phyloP scores from a whole-genome alignment of 2,329 filamentous ascomycete species.

The Neophaeococcomyces mojaviensis region DNA sequence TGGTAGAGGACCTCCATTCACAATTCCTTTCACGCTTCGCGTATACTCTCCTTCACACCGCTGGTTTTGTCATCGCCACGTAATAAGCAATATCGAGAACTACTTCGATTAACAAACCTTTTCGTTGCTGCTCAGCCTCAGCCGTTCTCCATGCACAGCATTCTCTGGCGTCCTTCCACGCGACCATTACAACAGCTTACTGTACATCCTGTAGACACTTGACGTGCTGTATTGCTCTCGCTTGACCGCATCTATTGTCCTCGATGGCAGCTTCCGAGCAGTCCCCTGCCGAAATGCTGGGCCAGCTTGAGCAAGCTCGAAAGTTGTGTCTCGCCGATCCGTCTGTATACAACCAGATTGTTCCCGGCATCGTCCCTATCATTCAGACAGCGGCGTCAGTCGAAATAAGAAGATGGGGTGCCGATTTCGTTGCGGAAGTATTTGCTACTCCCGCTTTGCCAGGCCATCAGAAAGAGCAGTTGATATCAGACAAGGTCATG shows the following conservation, averaged over 20 bases:
- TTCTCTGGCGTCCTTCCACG: neutral
- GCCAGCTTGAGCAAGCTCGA: slow-evolving; percentile 82
- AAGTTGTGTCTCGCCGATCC: slow-evolving; percentile 81
- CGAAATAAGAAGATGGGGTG: slow-evolving; percentile 88
- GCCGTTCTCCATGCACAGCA: neutral
- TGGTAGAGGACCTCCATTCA: too few species aligned
- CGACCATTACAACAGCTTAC: neutral
- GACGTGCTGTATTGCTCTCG: slow-evolving; percentile 5
- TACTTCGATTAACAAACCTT: too few species aligned
- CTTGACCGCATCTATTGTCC: neutral
- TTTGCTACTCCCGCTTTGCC: slow-evolving; percentile 85
- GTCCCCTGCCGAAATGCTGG: slow-evolving; percentile 42
- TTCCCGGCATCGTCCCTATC: slow-evolving; percentile 87
- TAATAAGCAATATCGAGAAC: too few species aligned
- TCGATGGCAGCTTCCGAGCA: slow-evolving; percentile 17
- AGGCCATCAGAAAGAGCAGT: slow-evolving; percentile 68
- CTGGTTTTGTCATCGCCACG: too few species aligned
- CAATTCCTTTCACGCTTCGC: too few species aligned
- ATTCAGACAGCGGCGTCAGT: slow-evolving; percentile 67
- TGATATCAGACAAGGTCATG: slow-evolving; percentile 64
- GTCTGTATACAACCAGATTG: slow-evolving; percentile 82
- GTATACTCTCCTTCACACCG: too few species aligned
- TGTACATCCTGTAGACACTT: slow-evolving; percentile 1
- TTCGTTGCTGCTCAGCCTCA: too few species aligned
- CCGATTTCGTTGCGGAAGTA: slow-evolving; percentile 90